Evolutionary conservation across 2,329 filamentous ascomycete genomes (phyloP).

Genomic region (Plectosphaerella cucumerina): DNA sequence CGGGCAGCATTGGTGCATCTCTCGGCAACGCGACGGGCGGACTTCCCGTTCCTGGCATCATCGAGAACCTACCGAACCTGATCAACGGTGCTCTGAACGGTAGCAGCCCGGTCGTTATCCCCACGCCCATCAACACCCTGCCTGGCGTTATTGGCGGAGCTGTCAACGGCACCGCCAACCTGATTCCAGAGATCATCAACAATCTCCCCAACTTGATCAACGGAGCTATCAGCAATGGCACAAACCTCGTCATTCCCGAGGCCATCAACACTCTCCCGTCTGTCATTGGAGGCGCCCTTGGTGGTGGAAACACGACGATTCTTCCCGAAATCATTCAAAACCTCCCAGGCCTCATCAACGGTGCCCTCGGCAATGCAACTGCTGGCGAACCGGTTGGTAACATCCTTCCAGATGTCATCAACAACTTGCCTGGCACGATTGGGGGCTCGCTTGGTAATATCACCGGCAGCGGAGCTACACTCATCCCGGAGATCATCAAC

Average conservation of each 20-base stretch:
- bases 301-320: not conserved
- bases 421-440: constrained; percentile 1
- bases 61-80: not conserved
- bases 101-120: not conserved
- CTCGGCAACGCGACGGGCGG: not conserved
- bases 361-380: not conserved
- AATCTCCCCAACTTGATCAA: not conserved
- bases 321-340: not conserved
- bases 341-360: not conserved
- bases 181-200: not conserved
- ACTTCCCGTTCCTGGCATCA: not conserved
- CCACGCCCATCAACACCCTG: not conserved
- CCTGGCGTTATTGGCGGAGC: not conserved
- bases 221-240: not conserved
- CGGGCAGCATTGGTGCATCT: not conserved
- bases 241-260: not conserved
- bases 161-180: not conserved
- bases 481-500: not conserved
- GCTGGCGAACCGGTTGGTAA: not conserved
- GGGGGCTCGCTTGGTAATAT: not conserved
- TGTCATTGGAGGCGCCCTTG: not conserved
- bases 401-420: not conserved
- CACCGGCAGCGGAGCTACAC: not conserved
- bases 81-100: not conserved
- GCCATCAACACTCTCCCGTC: not conserved